Conservation (phyloP, 2,329 filamentous ascomycete species). For the Ilyonectria mors-panacis region DNA sequence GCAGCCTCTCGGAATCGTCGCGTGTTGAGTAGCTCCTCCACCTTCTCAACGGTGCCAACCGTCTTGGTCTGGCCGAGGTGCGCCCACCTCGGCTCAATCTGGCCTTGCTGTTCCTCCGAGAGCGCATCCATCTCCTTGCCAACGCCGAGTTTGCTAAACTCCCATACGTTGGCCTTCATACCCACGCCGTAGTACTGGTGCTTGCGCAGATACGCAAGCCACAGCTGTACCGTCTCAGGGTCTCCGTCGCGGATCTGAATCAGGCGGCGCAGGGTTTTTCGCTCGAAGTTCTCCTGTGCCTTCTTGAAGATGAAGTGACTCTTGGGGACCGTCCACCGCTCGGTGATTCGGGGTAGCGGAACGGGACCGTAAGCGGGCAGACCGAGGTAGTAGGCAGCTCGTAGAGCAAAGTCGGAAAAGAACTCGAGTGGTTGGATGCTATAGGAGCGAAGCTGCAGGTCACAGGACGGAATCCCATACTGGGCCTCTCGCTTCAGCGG, state of each 20-base stretch:
- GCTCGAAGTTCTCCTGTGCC: conserved; percentile 96
- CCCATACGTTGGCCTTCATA: conserved; percentile 99
- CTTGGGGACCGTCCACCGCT: conserved; percentile 94
- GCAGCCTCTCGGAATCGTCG: conserved; percentile 62
- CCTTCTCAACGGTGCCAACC: conserved; percentile 66
- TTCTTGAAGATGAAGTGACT: conserved; percentile 97
- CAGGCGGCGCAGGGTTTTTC: conserved; percentile 86
- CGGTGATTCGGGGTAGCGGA: conserved; percentile 86
- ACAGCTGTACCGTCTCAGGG: conserved; percentile 88
- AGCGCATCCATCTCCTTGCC: conserved; percentile 46
- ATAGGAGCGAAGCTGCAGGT: conserved; percentile 94
- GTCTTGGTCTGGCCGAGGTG: conserved; percentile 69
- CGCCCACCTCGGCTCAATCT: conserved; percentile 67
- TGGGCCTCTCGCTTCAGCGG: conserved; percentile 83
- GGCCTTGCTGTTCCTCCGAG: conserved; percentile 43
- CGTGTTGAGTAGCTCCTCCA: conserved; percentile 70
- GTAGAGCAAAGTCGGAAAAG: conserved; percentile 93
- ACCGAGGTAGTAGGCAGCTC: conserved; percentile 93
- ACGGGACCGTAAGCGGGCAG: conserved; percentile 89
- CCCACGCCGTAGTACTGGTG: conserved; percentile 96
- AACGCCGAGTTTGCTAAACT: conserved; percentile 80
- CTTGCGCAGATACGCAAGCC: conserved; percentile 93
- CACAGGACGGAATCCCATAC: conserved; percentile 86
- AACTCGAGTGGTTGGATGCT: conserved; percentile 92
- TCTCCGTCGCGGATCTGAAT: conserved; percentile 96